phyloP scores from a whole-genome alignment of 1,139 yeast genomes.

The Blastobotrys capitulatus region DNA sequence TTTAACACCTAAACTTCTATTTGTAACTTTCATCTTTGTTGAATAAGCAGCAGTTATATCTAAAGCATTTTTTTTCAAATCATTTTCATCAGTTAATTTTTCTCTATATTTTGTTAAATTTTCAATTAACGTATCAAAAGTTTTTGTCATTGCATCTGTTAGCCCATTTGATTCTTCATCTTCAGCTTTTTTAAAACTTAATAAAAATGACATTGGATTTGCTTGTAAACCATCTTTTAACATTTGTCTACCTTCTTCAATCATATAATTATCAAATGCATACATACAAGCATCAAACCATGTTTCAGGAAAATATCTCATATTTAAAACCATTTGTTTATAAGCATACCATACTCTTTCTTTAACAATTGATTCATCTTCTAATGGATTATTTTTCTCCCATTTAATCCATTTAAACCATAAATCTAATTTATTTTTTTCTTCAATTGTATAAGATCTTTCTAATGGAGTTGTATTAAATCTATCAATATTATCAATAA shows the following conservation, averaged over 20 bases:
- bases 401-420: conserved; percentile 79
- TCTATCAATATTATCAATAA: conserved; percentile 43
- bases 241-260: conserved; percentile 36
- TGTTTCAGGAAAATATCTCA: conserved; percentile 72
- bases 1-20: conserved; percentile 36
- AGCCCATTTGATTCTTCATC: conserved; percentile 57
- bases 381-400: conserved; percentile 69
- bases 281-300: conserved; percentile 69
- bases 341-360: conserved; percentile 69
- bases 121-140: conserved; percentile 46
- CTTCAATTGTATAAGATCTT: conserved; percentile 32
- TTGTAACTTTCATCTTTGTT: conserved; percentile 35
- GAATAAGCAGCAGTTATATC: conserved; percentile 33
- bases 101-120: conserved; percentile 29
- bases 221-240: conserved; percentile 53
- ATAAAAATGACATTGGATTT: conserved; percentile 66
- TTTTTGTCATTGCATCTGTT: conserved; percentile 46
- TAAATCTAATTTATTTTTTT: conserved; percentile 38
- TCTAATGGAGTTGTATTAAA: conserved; percentile 38
- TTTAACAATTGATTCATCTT: conserved; percentile 42
- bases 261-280: conserved; percentile 21
- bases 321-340: conserved; percentile 58
- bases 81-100: conserved; percentile 16
- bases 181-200: conserved; percentile 67
- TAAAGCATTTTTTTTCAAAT: conserved; percentile 21